Evolutionary conservation across 2,329 filamentous ascomycete species (phyloP).

Genomic region (Ophiocordyceps camponoti-leonardi): DNA sequence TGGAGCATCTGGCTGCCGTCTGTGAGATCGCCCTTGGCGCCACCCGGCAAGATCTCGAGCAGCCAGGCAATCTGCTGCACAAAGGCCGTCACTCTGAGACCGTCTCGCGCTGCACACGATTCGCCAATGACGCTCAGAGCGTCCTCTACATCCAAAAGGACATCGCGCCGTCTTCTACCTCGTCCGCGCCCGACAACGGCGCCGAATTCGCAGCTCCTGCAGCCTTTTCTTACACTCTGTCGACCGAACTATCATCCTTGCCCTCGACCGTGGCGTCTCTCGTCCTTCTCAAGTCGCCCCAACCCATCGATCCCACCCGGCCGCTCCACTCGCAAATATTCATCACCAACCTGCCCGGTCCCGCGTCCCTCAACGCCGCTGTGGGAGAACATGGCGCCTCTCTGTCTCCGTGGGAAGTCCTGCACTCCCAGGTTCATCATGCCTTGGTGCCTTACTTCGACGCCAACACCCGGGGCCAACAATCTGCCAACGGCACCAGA

Average conservation of each 20-base stretch:
- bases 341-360: conserved; percentile 79
- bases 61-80: conserved; percentile 68
- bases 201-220: conserved; percentile 22
- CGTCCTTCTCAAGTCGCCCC: conserved; percentile 75
- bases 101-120: conserved; percentile 70
- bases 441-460: conserved; percentile 94
- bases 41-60: conserved; percentile 60
- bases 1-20: conserved; percentile 56
- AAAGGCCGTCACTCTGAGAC: conserved; percentile 58
- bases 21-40: conserved; percentile 61
- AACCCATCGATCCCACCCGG: conserved; percentile 67
- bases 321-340: conserved; percentile 80
- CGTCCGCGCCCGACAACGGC: conserved; percentile 32
- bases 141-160: conserved; percentile 89
- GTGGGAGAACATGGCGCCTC: conserved; percentile 54
- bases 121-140: conserved; percentile 74
- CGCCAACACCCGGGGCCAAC: conserved; percentile 75
- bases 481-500: conserved; percentile 45
- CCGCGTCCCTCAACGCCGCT: conserved; percentile 49
- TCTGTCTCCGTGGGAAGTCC: conserved; percentile 74
- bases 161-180: conserved; percentile 24
- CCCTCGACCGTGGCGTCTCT: conserved; percentile 72
- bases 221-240: conserved; percentile 61
- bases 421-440: conserved; percentile 83
- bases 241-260: conserved; percentile 64